A percentile compares a stretch with the other conserved stretches of the same genome.
Conservation (phyloP, 768 basidiomycete genomes). For the Zangia roseola region DNA sequence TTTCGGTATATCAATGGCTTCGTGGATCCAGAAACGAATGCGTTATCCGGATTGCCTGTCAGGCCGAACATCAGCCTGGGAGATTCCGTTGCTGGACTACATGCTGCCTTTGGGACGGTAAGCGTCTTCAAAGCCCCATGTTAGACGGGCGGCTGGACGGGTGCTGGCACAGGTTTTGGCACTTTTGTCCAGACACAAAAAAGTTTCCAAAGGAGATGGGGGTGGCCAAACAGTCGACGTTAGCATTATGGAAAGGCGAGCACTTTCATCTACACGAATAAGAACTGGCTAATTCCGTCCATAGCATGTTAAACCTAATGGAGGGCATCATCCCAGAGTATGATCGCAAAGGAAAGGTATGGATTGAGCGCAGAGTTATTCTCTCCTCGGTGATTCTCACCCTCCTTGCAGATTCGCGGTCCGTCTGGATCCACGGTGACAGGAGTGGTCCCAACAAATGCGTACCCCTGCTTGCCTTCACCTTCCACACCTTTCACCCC, state of each 20-base stretch:
- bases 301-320: slow-evolving; percentile 74
- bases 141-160: neutral
- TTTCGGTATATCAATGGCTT: slow-evolving; percentile 74
- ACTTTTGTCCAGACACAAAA: slow-evolving; percentile 46
- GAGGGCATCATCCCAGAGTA: slow-evolving; percentile 76
- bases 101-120: slow-evolving; percentile 73
- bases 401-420: slow-evolving; percentile 51
- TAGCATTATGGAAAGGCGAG: slow-evolving; percentile 69
- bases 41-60: slow-evolving; percentile 59
- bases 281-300: neutral
- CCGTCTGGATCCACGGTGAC: slow-evolving; percentile 76
- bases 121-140: slow-evolving; percentile 7
- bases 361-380: neutral
- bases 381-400: neutral
- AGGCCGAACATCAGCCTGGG: slow-evolving; percentile 73
- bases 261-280: neutral
- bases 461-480: slow-evolving; percentile 62
- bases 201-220: slow-evolving; percentile 25
- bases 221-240: slow-evolving; percentile 65
- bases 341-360: slow-evolving; percentile 65
- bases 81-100: slow-evolving; percentile 68
- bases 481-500: slow-evolving; percentile 38
- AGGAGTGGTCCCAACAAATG: slow-evolving; percentile 74
- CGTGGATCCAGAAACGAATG: slow-evolving; percentile 51
- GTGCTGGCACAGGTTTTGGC: slow-evolving; percentile 56